Evolutionary conservation across 2,329 filamentous ascomycete genomes (phyloP), one percentile per base, ranked within the genome.

Genomic region (Diaporthe citriasiana): DNA sequence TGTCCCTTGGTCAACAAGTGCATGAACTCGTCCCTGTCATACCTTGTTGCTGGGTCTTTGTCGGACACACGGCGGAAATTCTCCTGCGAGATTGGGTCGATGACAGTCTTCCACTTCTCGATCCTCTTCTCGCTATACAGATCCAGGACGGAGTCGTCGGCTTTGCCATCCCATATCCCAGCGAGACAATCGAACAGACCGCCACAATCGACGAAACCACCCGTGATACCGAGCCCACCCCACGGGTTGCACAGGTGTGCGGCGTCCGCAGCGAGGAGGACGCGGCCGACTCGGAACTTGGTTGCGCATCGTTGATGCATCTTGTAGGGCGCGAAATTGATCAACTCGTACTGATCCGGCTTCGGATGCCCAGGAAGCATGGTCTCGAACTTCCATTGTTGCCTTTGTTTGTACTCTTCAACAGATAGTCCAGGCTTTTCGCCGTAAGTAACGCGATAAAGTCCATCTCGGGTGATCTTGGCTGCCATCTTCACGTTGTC

Each of bases 381-480:
- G 38, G 84, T 80, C 74, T 88, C 85, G 78, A 88, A 93, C 74
- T 89, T 90, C 75, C 80, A 80, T 2, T 88, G 85, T 76, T 90
- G 89, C 8, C 90, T 85, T 35, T 83, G 84, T 38, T 85, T 80
- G 71, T 90, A 85, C 79, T 92, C 84, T 15, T 91, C 89, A 47
- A 79, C 82, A 0, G 85, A 87, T 17, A 92, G 83, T 2, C 86
- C 87, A 0, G 86, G 83, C 0, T 82, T 82, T 76, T 93, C 91
- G 70, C 89, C 90, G 77, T 93, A 93, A 0, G 90, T 90, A 47
- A 93, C 88, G 19, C 91, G 87, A 83, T 90, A 93, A 13, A 93
- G 81, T 0, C 89, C 89, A 71, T 92, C 89, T 2, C 82, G 82
- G 1, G 87, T 89, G 75, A 93, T 89, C 55, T 85, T 87, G 2